Evolutionary conservation across 768 basidiomycete species (phyloP), one percentile per base, ranked within the genome.

Genomic region (Nevesoporus exiguus): DNA sequence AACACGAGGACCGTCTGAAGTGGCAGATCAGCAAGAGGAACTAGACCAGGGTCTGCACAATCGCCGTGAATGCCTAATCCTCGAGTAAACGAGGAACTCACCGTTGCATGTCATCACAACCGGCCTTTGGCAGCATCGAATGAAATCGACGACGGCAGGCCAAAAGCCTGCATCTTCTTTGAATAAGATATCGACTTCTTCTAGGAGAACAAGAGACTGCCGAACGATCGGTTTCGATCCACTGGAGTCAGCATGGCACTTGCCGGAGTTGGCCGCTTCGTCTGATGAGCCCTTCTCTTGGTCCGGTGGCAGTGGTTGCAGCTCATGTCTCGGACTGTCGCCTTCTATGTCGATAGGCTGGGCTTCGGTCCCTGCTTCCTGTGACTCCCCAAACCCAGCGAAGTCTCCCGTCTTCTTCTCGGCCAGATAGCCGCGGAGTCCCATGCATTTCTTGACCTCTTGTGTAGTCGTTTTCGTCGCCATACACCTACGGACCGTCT

Each of bases 31-130:
- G 69, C 66, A 37, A 80, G 64, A 4, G 95, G 95, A 29, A 98
- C 79, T 43, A 87, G 74, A 7, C 81, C 79, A 17, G 80, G 67
- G 76, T 96, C 93, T 93, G 66, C 29, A 39, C 29, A 45, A 34
- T 24, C 40, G 5, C 58, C 52, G 55, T 54, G 21, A 55, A 51
- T 55, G 27, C 54, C 40, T 29, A 45, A 41, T 41, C 60, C 60
- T 47, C 37, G 5, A 62, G 25, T 27, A 34, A 56, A 58, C 52
- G 53, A 55, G 39, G 43, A 31, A 21, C 64, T 69, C 64, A 94
- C 96, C 94, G 62, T 95, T 97, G 71, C 97, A 98, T 50, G 96
- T 98, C 74, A 93, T 81, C 47, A 99, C 80, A 39, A 99, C 88
- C 7, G 97, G 96, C 52, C 97, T 76, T 61, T 82, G 84, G 60